Evolutionary conservation across 208 protist genomes (phyloP).

Genomic region (Trypanosoma vivax): DNA sequence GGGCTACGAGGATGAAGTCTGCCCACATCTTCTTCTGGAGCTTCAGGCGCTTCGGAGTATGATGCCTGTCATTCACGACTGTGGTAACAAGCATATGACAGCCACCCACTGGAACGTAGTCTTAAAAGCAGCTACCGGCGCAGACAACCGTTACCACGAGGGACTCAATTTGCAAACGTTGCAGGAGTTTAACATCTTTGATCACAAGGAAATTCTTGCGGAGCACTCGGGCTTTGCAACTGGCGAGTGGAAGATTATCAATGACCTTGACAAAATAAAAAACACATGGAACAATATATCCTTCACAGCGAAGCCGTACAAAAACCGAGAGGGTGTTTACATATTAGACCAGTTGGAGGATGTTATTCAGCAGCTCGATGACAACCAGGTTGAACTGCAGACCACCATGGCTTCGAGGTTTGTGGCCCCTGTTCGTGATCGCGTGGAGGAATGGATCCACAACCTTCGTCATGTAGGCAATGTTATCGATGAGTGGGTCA

Average conservation of each 20-base stretch:
- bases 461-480: constrained; percentile 78
- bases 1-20: constrained; percentile 80
- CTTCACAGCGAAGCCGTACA: constrained; percentile 83
- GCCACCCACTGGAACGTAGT: constrained; percentile 88
- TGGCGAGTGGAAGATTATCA: constrained; percentile 90
- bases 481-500: constrained; percentile 95
- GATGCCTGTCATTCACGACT: constrained; percentile 88
- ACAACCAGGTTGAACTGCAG: constrained; percentile 89
- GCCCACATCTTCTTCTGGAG: constrained; percentile 69
- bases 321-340: constrained; percentile 78
- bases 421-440: constrained; percentile 68
- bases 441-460: constrained; percentile 87
- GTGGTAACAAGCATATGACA: constrained; percentile 91
- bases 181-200: constrained; percentile 79
- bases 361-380: constrained; percentile 89
- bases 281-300: constrained; percentile 71
- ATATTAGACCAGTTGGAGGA: constrained; percentile 90
- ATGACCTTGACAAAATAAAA: constrained; percentile 86
- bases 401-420: constrained; percentile 90
- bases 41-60: constrained; percentile 68
- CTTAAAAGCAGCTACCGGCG: constrained; percentile 81
- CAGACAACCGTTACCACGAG: constrained; percentile 83
- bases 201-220: constrained; percentile 74
- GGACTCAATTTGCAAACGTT: constrained; percentile 74
- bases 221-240: constrained; percentile 90